Evolutionary conservation across 106 monocot species (phyloP).

Genomic region (Xerophyta viscosa): DNA sequence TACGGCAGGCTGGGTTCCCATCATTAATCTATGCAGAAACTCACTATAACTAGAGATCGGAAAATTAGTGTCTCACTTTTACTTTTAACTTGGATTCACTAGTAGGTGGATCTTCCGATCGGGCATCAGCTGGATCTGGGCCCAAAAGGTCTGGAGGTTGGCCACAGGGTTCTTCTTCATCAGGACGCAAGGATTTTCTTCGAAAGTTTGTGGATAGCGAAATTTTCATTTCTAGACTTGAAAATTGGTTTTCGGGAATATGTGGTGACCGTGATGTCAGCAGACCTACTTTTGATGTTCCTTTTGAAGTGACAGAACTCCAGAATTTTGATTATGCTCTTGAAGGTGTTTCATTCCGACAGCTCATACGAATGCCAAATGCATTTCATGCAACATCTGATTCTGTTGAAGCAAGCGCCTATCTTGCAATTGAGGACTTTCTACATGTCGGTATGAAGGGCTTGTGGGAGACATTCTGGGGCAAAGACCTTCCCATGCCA

Average conservation of each 20-base stretch:
- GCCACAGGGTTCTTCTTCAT: constrained; percentile 48
- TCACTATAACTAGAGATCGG: no score
- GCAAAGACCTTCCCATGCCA: constrained; percentile 54
- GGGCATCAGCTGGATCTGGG: constrained; percentile 36
- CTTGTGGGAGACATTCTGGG: constrained; percentile 96
- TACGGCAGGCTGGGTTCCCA: no score
- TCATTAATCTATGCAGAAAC: no score
- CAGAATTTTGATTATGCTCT: constrained; percentile 96
- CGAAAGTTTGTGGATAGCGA: constrained; percentile 81
- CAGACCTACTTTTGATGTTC: constrained; percentile 65
- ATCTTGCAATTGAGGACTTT: constrained; percentile 96
- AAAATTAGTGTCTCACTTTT: no score
- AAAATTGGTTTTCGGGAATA: constrained; percentile 71
- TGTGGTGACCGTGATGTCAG: constrained; percentile 32
- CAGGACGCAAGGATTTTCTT: constrained; percentile 70
- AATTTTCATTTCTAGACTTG: constrained; percentile 63
- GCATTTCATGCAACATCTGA: constrained; percentile 81
- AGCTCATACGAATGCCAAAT: constrained; percentile 96
- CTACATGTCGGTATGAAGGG: constrained; percentile 84
- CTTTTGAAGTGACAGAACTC: constrained; percentile 77
- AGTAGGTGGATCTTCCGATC: constrained; percentile 67
- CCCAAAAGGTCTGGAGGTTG: constrained; percentile 42
- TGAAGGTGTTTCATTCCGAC: constrained; percentile 75
- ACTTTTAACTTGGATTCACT: constrained; percentile 4
- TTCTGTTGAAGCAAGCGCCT: constrained; percentile 75